Conservation (phyloP, 306 rosid species). For the Quercus cerris region DNA sequence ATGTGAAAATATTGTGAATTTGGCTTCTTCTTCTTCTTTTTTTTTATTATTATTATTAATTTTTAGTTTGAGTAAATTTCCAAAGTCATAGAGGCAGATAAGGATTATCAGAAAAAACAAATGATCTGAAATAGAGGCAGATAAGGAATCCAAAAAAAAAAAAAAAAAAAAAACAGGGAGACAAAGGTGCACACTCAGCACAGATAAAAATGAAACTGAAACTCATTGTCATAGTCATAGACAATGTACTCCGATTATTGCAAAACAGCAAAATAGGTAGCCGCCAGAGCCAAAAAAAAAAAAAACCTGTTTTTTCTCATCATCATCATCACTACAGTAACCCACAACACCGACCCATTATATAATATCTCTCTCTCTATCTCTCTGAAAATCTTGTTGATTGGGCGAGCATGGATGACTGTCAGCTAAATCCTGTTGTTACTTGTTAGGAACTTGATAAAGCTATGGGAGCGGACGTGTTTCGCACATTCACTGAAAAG, state of each 20-base stretch:
- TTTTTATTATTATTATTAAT: no score
- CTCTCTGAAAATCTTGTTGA: background rate
- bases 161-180: background rate
- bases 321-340: no score
- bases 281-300: background rate
- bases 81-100: no score
- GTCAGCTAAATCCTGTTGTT: constrained; percentile 19
- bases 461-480: constrained; percentile 67
- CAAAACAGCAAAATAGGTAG: background rate
- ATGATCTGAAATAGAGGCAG: background rate
- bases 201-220: no score
- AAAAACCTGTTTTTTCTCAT: no score
- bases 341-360: no score
- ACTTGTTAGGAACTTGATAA: constrained; percentile 65
- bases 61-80: no score
- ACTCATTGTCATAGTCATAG: background rate
- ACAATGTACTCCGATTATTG: background rate
- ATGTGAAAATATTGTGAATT: no score
- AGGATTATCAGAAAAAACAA: no score
- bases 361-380: background rate
- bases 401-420: background rate
- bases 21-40: no score
- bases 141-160: background rate
- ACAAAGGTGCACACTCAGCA: background rate
- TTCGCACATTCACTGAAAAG: constrained; percentile 58